Percentiles rank a stretch among this genome's conserved stretches.
Evolutionary conservation across 2,329 filamentous ascomycete genomes (phyloP).

Genomic region (Aspergillus hortae): DNA sequence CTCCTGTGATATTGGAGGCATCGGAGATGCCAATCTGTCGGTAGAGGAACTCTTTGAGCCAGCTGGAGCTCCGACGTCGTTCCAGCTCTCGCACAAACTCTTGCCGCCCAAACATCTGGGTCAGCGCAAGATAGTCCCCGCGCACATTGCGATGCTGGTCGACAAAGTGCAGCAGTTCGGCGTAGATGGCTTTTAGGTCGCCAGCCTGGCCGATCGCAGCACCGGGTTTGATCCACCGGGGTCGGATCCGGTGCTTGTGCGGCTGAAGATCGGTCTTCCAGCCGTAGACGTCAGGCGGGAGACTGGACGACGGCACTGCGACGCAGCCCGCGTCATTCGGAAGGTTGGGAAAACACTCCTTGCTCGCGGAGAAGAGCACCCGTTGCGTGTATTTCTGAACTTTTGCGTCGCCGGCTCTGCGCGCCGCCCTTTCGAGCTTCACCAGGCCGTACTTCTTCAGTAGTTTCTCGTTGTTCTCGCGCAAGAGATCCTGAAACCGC

Average conservation of each 20-base stretch:
- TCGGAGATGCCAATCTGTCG: constrained; percentile 36
- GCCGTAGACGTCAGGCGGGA: constrained; percentile 50
- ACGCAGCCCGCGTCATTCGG: constrained; percentile 49
- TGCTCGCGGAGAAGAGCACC: constrained; percentile 55
- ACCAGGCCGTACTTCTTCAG: constrained; percentile 47
- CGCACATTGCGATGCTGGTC: constrained; percentile 27
- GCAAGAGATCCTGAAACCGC: constrained; percentile 56
- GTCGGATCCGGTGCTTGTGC: constrained; percentile 38
- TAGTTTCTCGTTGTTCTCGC: constrained; percentile 53
- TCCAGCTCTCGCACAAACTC: constrained; percentile 48
- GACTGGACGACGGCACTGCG: constrained; percentile 49
- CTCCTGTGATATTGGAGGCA: constrained; percentile 34
- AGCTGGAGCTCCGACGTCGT: constrained; percentile 30
- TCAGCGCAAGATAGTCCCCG: constrained; percentile 47
- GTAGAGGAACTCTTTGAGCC: constrained; percentile 38
- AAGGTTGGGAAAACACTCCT: constrained; percentile 48
- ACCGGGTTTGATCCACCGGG: constrained; percentile 48
- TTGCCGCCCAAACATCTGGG: constrained; percentile 52
- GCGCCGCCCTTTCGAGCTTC: constrained; percentile 17
- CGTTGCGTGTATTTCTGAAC: constrained; percentile 48
- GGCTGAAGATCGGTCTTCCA: constrained; percentile 39
- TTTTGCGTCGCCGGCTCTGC: constrained; percentile 17
- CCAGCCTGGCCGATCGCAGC: constrained; percentile 50
- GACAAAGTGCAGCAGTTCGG: constrained; percentile 40
- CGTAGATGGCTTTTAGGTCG: constrained; percentile 47